phyloP scores from a whole-genome alignment of 2,329 filamentous ascomycete species.

The Curvularia sp. region DNA sequence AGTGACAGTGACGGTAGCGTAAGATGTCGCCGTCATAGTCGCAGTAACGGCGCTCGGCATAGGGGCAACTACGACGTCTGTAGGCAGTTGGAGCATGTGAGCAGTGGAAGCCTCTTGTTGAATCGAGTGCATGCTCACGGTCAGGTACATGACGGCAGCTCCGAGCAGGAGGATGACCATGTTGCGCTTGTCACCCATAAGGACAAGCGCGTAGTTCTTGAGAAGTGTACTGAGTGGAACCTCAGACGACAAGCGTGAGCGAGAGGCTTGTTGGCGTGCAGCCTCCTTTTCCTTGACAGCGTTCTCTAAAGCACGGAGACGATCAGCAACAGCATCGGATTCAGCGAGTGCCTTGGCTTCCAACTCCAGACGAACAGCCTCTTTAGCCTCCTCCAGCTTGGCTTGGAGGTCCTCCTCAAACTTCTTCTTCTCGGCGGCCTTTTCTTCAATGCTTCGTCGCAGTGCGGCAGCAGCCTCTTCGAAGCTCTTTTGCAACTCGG shows the following conservation, averaged over 20 bases:
- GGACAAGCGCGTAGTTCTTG: conserved; percentile 60
- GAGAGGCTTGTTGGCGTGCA: conserved; percentile 13
- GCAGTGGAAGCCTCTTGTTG: conserved; percentile 15
- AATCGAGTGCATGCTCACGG: conserved; percentile 33
- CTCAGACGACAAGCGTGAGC: conserved; percentile 41
- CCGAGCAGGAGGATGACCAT: conserved; percentile 58
- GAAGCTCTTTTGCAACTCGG: conserved; percentile 35
- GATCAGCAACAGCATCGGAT: conserved; percentile 37
- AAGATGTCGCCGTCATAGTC: conserved; percentile 35
- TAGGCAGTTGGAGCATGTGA: conserved; percentile 14
- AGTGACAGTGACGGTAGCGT: conserved; percentile 39
- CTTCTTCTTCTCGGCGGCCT: conserved; percentile 36
- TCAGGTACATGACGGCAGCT: conserved; percentile 53
- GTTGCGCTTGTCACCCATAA: conserved; percentile 62
- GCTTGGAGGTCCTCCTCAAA: conserved; percentile 37
- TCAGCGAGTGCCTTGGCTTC: conserved; percentile 41
- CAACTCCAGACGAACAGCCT: conserved; percentile 42
- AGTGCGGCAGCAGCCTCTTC: conserved; percentile 38
- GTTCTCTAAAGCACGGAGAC: conserved; percentile 40
- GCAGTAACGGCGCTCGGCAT: conserved; percentile 29
- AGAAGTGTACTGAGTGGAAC: conserved; percentile 61
- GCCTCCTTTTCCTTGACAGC: conserved; percentile 32
- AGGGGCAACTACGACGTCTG: conserved; percentile 5
- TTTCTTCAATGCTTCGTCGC: conserved; percentile 37
- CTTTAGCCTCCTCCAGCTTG: conserved; percentile 44